Conservation (phyloP, 306 rosid genomes). For the Pyrus bretschneideri region DNA sequence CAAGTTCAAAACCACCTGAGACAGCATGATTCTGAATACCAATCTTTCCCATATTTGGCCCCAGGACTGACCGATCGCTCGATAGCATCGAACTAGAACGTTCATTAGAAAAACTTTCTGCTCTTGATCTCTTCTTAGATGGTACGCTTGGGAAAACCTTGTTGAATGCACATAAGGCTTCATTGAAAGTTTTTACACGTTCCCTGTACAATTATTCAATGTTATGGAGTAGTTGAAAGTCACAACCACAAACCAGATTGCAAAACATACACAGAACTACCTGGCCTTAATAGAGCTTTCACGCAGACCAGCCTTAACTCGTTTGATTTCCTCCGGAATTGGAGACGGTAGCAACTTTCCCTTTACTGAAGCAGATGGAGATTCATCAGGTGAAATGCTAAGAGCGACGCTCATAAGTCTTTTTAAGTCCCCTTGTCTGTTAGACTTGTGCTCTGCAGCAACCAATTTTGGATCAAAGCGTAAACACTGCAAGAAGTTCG, state of each 20-base stretch:
- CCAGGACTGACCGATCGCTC: slow-evolving; percentile 66
- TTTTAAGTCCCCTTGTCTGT: slow-evolving; percentile 64
- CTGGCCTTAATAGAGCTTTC: slow-evolving; percentile 65
- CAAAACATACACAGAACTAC: slow-evolving; percentile 55
- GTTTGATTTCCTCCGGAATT: slow-evolving; percentile 70
- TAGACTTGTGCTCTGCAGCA: slow-evolving; percentile 68
- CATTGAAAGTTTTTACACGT: slow-evolving; percentile 65
- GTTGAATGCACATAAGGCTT: slow-evolving; percentile 71
- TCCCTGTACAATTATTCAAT: slow-evolving; percentile 53
- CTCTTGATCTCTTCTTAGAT: slow-evolving; percentile 92
- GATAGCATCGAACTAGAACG: slow-evolving; percentile 52
- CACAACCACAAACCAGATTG: slow-evolving; percentile 19
- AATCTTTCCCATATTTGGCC: slow-evolving; percentile 61
- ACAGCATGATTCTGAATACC: slow-evolving; percentile 70
- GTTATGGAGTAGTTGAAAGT: slow-evolving; percentile 27
- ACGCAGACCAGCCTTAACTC: slow-evolving; percentile 45
- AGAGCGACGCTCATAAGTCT: slow-evolving; percentile 55
- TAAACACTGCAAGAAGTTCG: slow-evolving; percentile 49
- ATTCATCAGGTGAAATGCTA: slow-evolving; percentile 73
- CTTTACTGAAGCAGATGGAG: slow-evolving; percentile 74
- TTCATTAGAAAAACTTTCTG: slow-evolving; percentile 62
- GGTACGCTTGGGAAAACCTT: slow-evolving; percentile 68
- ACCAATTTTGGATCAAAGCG: slow-evolving; percentile 68
- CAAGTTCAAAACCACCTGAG: slow-evolving; percentile 69
- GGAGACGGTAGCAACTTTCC: slow-evolving; percentile 61